A percentile compares a stretch with the other conserved stretches of the same genome.
phyloP scores from a whole-genome alignment of 331 rosid genomes.

The Cydonia oblonga region DNA sequence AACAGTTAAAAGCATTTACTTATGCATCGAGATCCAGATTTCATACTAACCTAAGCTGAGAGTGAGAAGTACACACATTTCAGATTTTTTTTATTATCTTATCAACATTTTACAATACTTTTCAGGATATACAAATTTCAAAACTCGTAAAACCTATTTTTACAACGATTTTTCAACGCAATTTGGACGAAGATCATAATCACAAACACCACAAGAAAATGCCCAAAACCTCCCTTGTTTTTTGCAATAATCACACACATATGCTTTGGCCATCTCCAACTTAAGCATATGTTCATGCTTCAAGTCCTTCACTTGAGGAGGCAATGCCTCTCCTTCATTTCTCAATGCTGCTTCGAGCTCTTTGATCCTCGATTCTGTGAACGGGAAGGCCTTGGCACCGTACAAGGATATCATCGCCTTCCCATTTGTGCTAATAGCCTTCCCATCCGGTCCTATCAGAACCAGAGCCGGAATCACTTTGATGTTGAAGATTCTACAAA shows the following conservation, averaged over 20 bases:
- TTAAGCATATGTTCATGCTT: slow-evolving; percentile 84
- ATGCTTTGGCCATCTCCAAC: slow-evolving; percentile 80
- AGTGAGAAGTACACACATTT: background rate
- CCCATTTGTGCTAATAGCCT: slow-evolving; percentile 41
- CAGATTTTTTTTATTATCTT: background rate
- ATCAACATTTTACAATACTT: background rate
- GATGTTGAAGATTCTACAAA: slow-evolving; percentile 56
- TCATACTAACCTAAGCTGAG: background rate
- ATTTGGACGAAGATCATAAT: slow-evolving; percentile 83
- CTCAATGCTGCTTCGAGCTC: slow-evolving; percentile 56
- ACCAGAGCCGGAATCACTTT: slow-evolving; percentile 72
- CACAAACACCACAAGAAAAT: slow-evolving; percentile 78
- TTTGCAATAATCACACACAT: slow-evolving; percentile 73
- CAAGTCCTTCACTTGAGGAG: slow-evolving; percentile 52
- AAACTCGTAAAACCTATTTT: background rate
- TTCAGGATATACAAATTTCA: background rate
- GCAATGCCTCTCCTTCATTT: slow-evolving; percentile 78
- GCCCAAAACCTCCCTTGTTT: slow-evolving; percentile 78
- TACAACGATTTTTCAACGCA: slow-evolving; percentile 37
- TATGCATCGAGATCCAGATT: too few relatives aligned
- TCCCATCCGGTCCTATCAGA: slow-evolving; percentile 65
- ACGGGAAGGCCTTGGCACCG: slow-evolving; percentile 84
- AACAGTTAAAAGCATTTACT: too few relatives aligned
- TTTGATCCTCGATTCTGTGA: slow-evolving; percentile 51
- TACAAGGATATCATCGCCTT: slow-evolving; percentile 48